Evolutionary conservation across 2,329 filamentous ascomycete species (phyloP), one percentile per base, ranked within the genome.

Genomic region (Eutypella sp.): DNA sequence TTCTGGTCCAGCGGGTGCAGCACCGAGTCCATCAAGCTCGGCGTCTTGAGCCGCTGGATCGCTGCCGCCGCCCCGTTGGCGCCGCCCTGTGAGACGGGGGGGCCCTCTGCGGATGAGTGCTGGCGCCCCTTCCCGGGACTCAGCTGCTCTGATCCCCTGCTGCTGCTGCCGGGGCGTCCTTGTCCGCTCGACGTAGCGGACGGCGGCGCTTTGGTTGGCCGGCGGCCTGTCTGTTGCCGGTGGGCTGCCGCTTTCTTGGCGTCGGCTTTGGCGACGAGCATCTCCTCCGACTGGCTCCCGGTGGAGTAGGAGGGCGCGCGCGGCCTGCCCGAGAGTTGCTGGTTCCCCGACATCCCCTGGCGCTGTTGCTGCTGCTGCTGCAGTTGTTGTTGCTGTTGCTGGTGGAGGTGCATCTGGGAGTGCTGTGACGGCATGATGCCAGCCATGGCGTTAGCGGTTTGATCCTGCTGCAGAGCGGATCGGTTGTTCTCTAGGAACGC

Each of bases 1-100:
- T 73, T 73, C 42, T 64, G 62, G 48, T 71, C 67, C 0, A 73
- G 68, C 5, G 70, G 70, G 48, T 69, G 67, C 27, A 73, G 66
- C 46, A 73, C 70, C 52, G 61, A 69, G 49, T 68, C 63, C 43
- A 64, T 56, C 41, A 73, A 65, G 56, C 64, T 69, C 16, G 70
- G 70, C 48, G 67, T 71, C 50, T 71, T 66, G 46, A 73, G 61
- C n/a, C 70, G 69, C 50, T 62, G 62, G 57, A 73, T 69, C 36
- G 50, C 48, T 3, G 48, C 51, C 33, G 51, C 48, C 3, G 48
- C 50, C 2, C 49, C 54, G 33, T 45, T 48, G 25, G 44, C 29
- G 13, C 44, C 57, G n/a, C n/a, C n/a, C n/a, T n/a, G n/a, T n/a
- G n/a, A n/a, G n/a, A n/a, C n/a, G n/a, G n/a, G n/a, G n/a, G n/a